Conservation (phyloP, 805 yeast species). For the Middelhovenomyces tepae region DNA sequence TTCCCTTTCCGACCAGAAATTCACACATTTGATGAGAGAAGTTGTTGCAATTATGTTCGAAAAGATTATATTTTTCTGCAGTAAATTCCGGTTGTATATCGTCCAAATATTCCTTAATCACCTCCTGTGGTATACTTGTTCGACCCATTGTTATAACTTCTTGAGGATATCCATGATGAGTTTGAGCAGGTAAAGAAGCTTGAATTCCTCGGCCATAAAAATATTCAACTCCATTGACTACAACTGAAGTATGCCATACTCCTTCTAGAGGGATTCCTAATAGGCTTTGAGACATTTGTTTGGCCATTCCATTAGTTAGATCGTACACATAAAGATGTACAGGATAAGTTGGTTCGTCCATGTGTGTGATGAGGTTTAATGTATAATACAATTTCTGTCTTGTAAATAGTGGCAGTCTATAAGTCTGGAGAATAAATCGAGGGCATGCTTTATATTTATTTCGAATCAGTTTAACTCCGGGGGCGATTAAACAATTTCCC, state of each 20-base stretch:
- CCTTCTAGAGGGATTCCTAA: constrained; percentile 51
- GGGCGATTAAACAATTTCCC: too few relatives aligned
- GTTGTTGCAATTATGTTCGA: constrained; percentile 61
- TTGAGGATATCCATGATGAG: constrained; percentile 52
- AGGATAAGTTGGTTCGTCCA: constrained; percentile 21
- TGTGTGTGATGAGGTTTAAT: too few relatives aligned
- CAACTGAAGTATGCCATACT: constrained; percentile 53
- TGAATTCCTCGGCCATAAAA: constrained; percentile 55
- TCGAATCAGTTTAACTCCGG: too few relatives aligned
- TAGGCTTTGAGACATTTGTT: constrained; percentile 38
- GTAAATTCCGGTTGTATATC: constrained; percentile 41
- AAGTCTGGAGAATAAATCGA: too few relatives aligned
- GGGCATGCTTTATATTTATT: too few relatives aligned
- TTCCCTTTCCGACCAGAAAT: constrained; percentile 45
- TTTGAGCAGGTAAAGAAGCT: constrained; percentile 38
- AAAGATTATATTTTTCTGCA: constrained; percentile 45
- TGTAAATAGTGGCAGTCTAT: too few relatives aligned
- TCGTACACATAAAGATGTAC: constrained; percentile 57
- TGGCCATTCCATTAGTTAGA: constrained; percentile 53
- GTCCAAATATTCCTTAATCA: constrained; percentile 43
- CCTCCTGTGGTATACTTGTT: constrained; percentile 43
- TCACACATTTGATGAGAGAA: constrained; percentile 50
- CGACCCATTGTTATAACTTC: constrained; percentile 46
- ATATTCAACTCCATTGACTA: constrained; percentile 46
- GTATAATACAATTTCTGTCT: too few relatives aligned